Evolutionary conservation across 768 basidiomycete species (phyloP).

Genomic region (Suillus variegatus): DNA sequence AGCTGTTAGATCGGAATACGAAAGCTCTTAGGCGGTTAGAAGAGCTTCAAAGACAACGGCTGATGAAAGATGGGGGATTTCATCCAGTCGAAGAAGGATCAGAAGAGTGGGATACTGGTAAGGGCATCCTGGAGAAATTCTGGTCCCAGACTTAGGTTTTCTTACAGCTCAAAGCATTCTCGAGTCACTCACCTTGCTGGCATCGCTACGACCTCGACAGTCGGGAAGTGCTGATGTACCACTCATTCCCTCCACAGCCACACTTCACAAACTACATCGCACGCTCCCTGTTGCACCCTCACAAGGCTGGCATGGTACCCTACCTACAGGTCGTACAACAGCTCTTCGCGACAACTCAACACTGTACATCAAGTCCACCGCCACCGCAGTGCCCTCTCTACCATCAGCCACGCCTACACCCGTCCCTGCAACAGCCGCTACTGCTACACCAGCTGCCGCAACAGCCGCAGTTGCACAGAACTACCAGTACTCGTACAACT

Average conservation of each 20-base stretch:
- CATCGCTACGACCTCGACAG: constrained; percentile 70
- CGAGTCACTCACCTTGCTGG: constrained; percentile 65
- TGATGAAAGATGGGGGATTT: constrained; percentile 47
- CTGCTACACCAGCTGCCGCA: constrained; percentile 23
- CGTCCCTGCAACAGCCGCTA: constrained; percentile 31
- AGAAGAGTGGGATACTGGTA: constrained; percentile 85
- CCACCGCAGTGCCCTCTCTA: constrained; percentile 34
- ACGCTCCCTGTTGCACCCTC: constrained; percentile 63
- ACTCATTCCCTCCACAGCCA: constrained; percentile 61
- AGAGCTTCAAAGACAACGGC: constrained; percentile 61
- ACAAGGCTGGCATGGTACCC: constrained; percentile 74
- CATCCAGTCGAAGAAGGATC: constrained; percentile 61
- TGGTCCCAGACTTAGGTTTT: constrained; percentile 16
- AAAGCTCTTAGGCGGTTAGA: constrained; percentile 64
- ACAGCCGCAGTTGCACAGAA: constrained; percentile 29
- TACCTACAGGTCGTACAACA: constrained; percentile 53
- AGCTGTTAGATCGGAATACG: constrained; percentile 65
- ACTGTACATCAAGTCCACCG: constrained; percentile 57
- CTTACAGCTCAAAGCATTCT: constrained; percentile 68
- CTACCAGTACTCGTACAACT: constrained; percentile 39
- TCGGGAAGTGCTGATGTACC: constrained; percentile 43
- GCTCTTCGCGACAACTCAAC: constrained; percentile 79
- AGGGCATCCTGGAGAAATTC: constrained; percentile 24
- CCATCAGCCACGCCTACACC: constrained; percentile 35
- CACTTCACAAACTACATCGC: constrained; percentile 71